Conservation (phyloP, 2,329 filamentous ascomycete genomes). For the Trichoderma simmonsii region DNA sequence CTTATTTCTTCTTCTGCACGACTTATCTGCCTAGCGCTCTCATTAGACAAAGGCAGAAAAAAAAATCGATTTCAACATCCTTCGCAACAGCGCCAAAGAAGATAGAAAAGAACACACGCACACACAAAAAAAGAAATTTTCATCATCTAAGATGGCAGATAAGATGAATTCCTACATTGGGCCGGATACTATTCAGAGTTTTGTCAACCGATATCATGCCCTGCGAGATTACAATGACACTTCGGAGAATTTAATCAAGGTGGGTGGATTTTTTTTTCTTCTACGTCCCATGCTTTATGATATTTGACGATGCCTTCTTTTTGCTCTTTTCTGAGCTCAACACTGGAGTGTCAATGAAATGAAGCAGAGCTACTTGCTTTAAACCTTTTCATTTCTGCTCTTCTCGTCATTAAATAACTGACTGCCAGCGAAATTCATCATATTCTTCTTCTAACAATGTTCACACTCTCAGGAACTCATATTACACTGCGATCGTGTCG, state of each 20-base stretch:
- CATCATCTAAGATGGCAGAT: not conserved
- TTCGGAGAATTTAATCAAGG: constrained; percentile 47
- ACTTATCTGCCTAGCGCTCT: not conserved
- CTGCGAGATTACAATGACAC: constrained; percentile 42
- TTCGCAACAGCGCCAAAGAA: not conserved
- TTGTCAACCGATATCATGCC: constrained; percentile 46
- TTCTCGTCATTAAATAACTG: not conserved
- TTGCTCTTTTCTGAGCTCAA: not conserved
- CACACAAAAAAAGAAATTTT: not conserved
- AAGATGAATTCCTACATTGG: constrained; percentile 25
- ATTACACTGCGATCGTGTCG: constrained; percentile 39
- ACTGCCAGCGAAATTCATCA: not conserved
- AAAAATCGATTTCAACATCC: not conserved
- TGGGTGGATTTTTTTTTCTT: constrained; percentile 26
- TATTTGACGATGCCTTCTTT: not conserved
- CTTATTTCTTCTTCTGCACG: not conserved
- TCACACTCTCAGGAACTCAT: constrained; percentile 31
- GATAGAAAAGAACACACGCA: not conserved
- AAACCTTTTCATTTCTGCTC: not conserved
- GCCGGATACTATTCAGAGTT: constrained; percentile 41
- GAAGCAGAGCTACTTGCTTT: not conserved
- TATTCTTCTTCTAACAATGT: not conserved
- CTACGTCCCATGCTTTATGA: not conserved
- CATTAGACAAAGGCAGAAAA: not conserved
- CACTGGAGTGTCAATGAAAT: not conserved